Conservation (phyloP, 768 basidiomycete species). For the Lentinula raphanica region DNA sequence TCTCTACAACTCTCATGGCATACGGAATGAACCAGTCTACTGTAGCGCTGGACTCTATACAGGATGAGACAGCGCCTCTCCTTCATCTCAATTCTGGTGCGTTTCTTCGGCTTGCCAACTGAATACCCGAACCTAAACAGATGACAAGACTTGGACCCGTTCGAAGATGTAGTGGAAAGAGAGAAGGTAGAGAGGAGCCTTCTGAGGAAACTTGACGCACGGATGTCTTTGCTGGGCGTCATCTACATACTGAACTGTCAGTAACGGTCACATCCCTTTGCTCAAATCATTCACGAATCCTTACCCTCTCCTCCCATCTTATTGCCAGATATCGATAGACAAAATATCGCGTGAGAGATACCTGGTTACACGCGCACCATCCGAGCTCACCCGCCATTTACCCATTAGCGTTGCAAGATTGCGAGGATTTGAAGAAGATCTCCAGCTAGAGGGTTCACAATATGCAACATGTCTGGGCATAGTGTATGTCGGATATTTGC, state of each 20-base stretch:
- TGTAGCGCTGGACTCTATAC: not conserved
- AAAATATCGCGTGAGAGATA: conserved; percentile 55
- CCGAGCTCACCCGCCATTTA: not conserved
- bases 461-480: conserved; percentile 66
- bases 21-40: not conserved
- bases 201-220: conserved; percentile 43
- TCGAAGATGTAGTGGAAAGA: not conserved
- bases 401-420: conserved; percentile 66
- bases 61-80: not conserved
- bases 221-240: conserved; percentile 43
- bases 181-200: conserved; percentile 16
- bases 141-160: not conserved
- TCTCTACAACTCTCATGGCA: not conserved
- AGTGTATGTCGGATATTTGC: conserved; percentile 68
- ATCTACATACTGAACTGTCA: conserved; percentile 44
- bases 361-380: not conserved
- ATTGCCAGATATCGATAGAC: conserved; percentile 60
- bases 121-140: not conserved
- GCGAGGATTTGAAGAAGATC: conserved; percentile 65
- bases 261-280: conserved; percentile 30
- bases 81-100: not conserved
- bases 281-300: too few relatives aligned
- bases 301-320: not conserved
- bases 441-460: conserved; percentile 55
- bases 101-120: not conserved